Percentiles rank a stretch among this genome's conserved stretches.
These are phyloP conservation scores for Turritis glabra DNA, from an alignment of 345 rosid species.

Conservation along the genomic window DNA sequence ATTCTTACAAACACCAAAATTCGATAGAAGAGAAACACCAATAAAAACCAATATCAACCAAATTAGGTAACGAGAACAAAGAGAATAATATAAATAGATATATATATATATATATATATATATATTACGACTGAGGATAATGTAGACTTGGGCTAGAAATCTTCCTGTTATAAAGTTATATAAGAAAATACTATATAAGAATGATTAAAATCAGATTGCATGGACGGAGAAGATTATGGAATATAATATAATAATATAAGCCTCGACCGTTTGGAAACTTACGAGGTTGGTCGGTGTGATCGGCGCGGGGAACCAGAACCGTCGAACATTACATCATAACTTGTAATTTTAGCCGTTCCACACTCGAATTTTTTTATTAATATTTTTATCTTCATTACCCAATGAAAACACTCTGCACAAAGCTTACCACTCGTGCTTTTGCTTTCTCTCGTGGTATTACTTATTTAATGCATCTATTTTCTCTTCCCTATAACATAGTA, in stretches of 20 bases:
- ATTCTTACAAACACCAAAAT: too few relatives aligned
- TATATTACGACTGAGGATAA: too few relatives aligned
- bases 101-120: too few relatives aligned
- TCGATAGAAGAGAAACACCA: too few relatives aligned
- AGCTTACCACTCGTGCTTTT: constrained; percentile 35
- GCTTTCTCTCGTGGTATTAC: constrained; percentile 15
- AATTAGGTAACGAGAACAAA: too few relatives aligned
- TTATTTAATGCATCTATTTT: background rate
- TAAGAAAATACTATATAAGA: background rate
- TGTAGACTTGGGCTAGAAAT: too few relatives aligned
- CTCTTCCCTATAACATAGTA: background rate
- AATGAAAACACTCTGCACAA: constrained; percentile 39
- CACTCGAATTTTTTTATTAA: background rate
- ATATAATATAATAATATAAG: background rate
- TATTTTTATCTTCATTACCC: background rate
- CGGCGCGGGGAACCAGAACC: constrained; percentile 45
- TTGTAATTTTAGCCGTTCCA: constrained; percentile 29
- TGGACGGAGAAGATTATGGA: constrained; percentile 20
- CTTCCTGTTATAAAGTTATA: too few relatives aligned
- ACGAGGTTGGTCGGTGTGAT: constrained; percentile 42
- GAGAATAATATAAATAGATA: too few relatives aligned
- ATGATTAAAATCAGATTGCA: background rate
- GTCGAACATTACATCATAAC: constrained; percentile 31
- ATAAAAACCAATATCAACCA: too few relatives aligned
- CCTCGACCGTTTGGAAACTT: constrained; percentile 31